Percentiles rank a stretch among this genome's conserved stretches.
phyloP scores from a whole-genome alignment of 2,329 filamentous ascomycete genomes.

The Madurella fahalii region DNA sequence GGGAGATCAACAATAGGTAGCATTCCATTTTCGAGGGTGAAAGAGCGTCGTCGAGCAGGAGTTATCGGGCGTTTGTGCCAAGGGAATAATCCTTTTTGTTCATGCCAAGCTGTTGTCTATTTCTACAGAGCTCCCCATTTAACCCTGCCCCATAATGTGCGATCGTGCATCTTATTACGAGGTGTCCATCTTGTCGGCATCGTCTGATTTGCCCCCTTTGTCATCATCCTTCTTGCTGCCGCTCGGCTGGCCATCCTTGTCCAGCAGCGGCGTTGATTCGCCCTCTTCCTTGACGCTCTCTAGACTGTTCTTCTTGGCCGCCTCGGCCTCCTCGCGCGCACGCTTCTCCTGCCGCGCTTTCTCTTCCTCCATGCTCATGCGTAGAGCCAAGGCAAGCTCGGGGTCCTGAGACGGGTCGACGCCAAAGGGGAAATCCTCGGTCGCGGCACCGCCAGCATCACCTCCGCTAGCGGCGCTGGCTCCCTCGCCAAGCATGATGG shows the following conservation, averaged over 20 bases:
- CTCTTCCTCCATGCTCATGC: constrained; percentile 98
- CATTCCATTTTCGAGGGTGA: constrained; percentile 1
- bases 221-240: constrained; percentile 49
- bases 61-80: constrained; percentile 13
- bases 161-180: constrained; percentile 47
- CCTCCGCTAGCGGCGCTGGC: constrained; percentile 54
- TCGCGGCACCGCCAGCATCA: constrained; percentile 53
- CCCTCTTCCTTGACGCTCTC: constrained; percentile 73
- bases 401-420: constrained; percentile 90
- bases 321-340: constrained; percentile 69
- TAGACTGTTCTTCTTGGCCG: constrained; percentile 49
- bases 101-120: constrained; percentile 14
- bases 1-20: constrained; percentile 61
- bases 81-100: neutral
- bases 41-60: constrained; percentile 1
- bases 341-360: constrained; percentile 88
- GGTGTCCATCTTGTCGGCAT: constrained; percentile 84
- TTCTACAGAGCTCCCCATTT: constrained; percentile 8
- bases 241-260: constrained; percentile 61
- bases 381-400: constrained; percentile 85
- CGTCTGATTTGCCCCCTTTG: constrained; percentile 44
- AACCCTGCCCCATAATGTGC: neutral
- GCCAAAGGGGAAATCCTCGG: constrained; percentile 75
- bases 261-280: constrained; percentile 59
- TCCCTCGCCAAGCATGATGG: constrained; percentile 82